Evolutionary conservation across 306 rosid species (phyloP), one percentile per base, ranked within the genome.

Genomic region (Canavalia gladiata): DNA sequence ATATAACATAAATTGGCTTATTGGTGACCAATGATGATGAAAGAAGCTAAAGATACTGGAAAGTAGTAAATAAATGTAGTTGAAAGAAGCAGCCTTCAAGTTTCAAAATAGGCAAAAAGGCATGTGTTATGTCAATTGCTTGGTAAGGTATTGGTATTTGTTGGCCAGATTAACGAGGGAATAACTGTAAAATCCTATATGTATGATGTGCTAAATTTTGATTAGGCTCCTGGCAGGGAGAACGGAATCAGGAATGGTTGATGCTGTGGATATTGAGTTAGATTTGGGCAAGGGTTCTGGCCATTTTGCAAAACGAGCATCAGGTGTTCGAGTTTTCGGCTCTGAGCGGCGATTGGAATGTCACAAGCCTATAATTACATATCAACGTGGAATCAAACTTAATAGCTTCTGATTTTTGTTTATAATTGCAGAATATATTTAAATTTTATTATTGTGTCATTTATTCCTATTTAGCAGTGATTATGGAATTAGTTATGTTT

Each of bases 221-320:
- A 50, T 13, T 6, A 7, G 37, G 28, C 9, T 46, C 45, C 29
- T 30, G 7, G 80, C 43, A 64, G 86, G 88, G 86, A 81, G 76
- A 82, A 74, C 83, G 86, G 58, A 87, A 88, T 72, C 56, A 72
- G 39, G 68, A 64, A 47, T 87, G 11, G 42, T 89, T 63, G 83
- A 85, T 28, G 84, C 87, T 72, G 50, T 82, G 9, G 54, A 71
- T 29, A 88, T 47, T 89, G 89, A 8, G 86, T 90, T 13, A 55
- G 72, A 49, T 92, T 90, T 69, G 86, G 59, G 89, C 89, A 18
- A 88, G 84, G 78, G 91, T 87, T 18, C 25, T 18, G 25, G 25
- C 25, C 25, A 18, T 18, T 4, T 87, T 92, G 12, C 31, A 64
- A 25, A 67, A 41, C n/a, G 3, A 42, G 51, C 57, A 87, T 6